phyloP scores from a whole-genome alignment of 108 stramenopile genomes.

The Fragilaria radians region DNA sequence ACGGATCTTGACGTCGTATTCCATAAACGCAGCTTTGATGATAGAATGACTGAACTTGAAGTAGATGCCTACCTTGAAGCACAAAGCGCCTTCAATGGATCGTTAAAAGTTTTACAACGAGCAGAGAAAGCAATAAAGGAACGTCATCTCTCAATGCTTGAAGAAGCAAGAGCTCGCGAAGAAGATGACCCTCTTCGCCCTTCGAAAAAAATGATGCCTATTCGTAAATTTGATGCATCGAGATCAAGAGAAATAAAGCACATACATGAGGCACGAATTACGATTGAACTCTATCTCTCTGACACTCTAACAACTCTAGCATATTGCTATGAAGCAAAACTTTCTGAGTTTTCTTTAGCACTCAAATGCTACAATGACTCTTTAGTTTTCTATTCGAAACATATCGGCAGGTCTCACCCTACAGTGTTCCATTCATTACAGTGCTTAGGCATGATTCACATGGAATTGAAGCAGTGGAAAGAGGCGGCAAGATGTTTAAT shows the following conservation, averaged over 20 bases:
- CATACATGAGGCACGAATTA: slow-evolving; percentile 29
- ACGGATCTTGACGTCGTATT: not conserved
- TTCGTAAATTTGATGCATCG: not conserved
- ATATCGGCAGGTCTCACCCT: slow-evolving; percentile 29
- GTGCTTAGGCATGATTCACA: slow-evolving; percentile 39
- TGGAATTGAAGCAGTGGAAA: slow-evolving; percentile 36
- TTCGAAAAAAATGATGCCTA: not conserved
- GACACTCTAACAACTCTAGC: slow-evolving; percentile 37
- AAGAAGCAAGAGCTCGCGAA: not conserved
- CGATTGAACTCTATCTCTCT: slow-evolving; percentile 39
- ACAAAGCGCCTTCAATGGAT: slow-evolving; percentile 1
- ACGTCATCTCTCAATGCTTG: not conserved
- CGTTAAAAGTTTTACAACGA: not conserved
- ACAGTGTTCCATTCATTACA: slow-evolving; percentile 37
- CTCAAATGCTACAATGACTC: slow-evolving; percentile 39
- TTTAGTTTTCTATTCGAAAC: slow-evolving; percentile 32
- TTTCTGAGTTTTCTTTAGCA: slow-evolving; percentile 18
- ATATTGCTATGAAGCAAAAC: slow-evolving; percentile 39
- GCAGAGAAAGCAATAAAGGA: not conserved
- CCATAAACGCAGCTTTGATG: slow-evolving; percentile 1
- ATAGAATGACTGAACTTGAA: slow-evolving; percentile 3
- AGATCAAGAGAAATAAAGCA: slow-evolving; percentile 19
- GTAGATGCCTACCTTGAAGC: slow-evolving; percentile 1
- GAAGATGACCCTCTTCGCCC: not conserved
- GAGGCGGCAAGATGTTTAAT: slow-evolving; percentile 35